phyloP scores from a whole-genome alignment of 257 asterid genomes.

The Solanum gandarillasii region DNA sequence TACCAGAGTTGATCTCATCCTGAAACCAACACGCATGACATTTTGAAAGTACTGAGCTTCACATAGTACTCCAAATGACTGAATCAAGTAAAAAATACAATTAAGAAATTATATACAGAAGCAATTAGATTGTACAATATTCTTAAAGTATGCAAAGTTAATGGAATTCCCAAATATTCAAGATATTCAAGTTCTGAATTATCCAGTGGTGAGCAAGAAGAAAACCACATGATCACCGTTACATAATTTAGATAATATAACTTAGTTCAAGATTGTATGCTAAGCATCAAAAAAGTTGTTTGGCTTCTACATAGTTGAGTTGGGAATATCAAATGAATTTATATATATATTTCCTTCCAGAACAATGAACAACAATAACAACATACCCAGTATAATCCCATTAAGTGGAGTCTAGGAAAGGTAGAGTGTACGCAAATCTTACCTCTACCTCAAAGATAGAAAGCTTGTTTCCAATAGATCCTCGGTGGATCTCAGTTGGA shows the following conservation, averaged over 20 bases:
- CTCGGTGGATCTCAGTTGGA: not conserved
- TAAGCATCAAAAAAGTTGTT: not conserved
- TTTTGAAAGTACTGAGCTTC: slow-evolving; percentile 91
- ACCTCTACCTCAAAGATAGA: not conserved
- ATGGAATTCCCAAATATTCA: not conserved
- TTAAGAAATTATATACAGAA: not conserved
- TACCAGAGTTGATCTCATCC: slow-evolving; percentile 88
- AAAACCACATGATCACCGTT: not conserved
- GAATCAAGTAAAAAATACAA: slow-evolving; percentile 13
- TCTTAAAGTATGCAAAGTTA: not conserved
- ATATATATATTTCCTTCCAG: not conserved
- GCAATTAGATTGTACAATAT: not conserved
- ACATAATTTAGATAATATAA: not conserved
- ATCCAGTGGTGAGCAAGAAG: not conserved
- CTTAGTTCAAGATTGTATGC: not conserved
- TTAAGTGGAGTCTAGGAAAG: not conserved
- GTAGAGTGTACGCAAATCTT: not conserved
- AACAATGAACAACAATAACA: not conserved
- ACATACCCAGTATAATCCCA: not conserved
- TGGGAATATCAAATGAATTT: not conserved
- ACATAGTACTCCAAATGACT: slow-evolving; percentile 80
- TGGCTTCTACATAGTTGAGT: not conserved
- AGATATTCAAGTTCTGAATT: not conserved
- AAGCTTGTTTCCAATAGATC: not conserved
- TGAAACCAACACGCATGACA: slow-evolving; percentile 90